Percentiles rank a stretch among this genome's conserved stretches.
Conservation (phyloP, 148 eudicot species). For the Suaeda aralocaspica region DNA sequence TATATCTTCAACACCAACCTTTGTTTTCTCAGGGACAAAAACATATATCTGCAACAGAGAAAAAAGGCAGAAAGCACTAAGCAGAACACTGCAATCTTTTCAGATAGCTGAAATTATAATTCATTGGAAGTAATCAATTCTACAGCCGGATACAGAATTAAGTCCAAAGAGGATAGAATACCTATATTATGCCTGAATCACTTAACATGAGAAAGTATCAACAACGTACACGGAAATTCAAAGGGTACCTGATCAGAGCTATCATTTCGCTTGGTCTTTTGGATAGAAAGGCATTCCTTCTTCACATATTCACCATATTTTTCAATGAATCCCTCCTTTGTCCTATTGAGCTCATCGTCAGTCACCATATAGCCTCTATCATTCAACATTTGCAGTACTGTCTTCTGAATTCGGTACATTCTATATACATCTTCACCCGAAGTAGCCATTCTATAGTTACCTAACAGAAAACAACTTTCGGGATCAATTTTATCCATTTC, state of each 20-base stretch:
- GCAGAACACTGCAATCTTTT: neutral
- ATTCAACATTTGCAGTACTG: conserved; percentile 64
- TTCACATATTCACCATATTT: conserved; percentile 67
- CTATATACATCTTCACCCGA: conserved; percentile 58
- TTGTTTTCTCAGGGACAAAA: conserved; percentile 72
- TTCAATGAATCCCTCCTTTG: conserved; percentile 43
- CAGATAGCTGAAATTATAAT: neutral
- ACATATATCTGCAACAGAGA: conserved; percentile 55
- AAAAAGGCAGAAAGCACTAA: conserved; percentile 14
- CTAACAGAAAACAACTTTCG: neutral
- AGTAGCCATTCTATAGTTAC: conserved; percentile 26
- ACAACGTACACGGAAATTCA: neutral
- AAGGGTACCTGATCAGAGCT: conserved; percentile 55
- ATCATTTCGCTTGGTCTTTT: conserved; percentile 43
- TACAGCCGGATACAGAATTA: neutral
- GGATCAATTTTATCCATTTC: too few species aligned
- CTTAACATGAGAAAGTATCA: neutral
- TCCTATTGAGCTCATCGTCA: conserved; percentile 55
- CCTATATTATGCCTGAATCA: neutral
- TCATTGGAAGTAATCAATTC: neutral
- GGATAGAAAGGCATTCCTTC: conserved; percentile 62
- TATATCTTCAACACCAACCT: conserved; percentile 88
- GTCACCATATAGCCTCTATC: conserved; percentile 63
- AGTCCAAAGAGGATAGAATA: neutral
- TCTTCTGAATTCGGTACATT: conserved; percentile 54